phyloP scores from a whole-genome alignment of 2,329 filamentous ascomycete species.

The Trichoderma endophyticum region DNA sequence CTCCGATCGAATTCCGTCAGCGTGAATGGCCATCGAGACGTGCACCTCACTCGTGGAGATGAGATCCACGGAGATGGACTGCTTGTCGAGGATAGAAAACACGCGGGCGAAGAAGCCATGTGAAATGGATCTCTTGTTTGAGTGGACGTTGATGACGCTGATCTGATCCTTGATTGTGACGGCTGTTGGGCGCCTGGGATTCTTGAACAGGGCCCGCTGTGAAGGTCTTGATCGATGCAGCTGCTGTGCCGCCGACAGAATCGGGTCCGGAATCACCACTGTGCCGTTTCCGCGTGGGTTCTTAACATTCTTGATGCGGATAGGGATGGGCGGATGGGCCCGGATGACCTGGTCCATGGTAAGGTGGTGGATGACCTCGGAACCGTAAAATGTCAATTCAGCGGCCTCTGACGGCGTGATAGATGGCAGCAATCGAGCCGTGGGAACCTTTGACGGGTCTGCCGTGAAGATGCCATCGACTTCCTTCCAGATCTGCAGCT shows the following conservation, averaged over 20 bases:
- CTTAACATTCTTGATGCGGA: slow-evolving; percentile 90
- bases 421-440: slow-evolving; percentile 78
- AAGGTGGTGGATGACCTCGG: slow-evolving; percentile 96
- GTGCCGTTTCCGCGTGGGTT: slow-evolving; percentile 77
- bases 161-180: slow-evolving; percentile 98
- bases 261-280: slow-evolving; percentile 74
- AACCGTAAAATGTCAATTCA: slow-evolving; percentile 90
- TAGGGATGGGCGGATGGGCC: slow-evolving; percentile 73
- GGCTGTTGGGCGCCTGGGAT: slow-evolving; percentile 74
- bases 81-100: slow-evolving; percentile 83
- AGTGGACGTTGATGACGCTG: slow-evolving; percentile 95
- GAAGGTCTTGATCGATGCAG: slow-evolving; percentile 51
- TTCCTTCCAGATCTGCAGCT: slow-evolving; percentile 98
- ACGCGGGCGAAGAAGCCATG: slow-evolving; percentile 95
- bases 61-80: slow-evolving; percentile 87
- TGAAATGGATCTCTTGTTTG: slow-evolving; percentile 91
- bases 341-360: slow-evolving; percentile 97
- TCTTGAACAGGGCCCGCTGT: slow-evolving; percentile 39
- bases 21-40: slow-evolving; percentile 94
- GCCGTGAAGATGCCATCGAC: slow-evolving; percentile 89
- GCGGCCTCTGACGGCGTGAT: slow-evolving; percentile 95
- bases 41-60: slow-evolving; percentile 97
- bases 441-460: slow-evolving; percentile 88
- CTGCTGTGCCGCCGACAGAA: slow-evolving; percentile 53
- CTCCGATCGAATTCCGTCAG: slow-evolving; percentile 61